Percentiles rank a stretch among this genome's conserved stretches.
Conservation (phyloP, 495 filamentous ascomycete genomes). For the Aspergillus steynii region DNA sequence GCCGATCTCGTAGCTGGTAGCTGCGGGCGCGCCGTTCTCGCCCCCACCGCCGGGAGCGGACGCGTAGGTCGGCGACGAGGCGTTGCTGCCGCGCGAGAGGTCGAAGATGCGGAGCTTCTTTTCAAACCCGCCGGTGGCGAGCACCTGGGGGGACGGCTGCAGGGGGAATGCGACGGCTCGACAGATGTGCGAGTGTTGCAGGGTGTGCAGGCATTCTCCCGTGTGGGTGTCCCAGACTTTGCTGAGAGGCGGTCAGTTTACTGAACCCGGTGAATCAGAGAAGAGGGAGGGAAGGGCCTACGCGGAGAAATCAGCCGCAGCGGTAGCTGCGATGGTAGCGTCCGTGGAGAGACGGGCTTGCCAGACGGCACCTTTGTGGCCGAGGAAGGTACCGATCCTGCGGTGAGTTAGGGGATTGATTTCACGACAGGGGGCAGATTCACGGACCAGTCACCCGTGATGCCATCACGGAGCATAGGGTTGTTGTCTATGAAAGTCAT, state of each 20-base stretch:
- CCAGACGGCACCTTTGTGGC: slow-evolving; percentile 98
- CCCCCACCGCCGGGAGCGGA: slow-evolving; percentile 23
- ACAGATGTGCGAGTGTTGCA: slow-evolving; percentile 92
- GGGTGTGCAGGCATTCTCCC: slow-evolving; percentile 83
- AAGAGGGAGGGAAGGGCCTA: slow-evolving; percentile 41
- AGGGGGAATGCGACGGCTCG: slow-evolving; percentile 87
- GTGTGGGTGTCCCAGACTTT: slow-evolving; percentile 97
- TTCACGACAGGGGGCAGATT: neutral
- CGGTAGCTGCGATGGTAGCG: slow-evolving; percentile 84
- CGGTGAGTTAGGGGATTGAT: slow-evolving; percentile 3
- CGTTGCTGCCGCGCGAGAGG: slow-evolving; percentile 55
- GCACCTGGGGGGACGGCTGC: slow-evolving; percentile 68
- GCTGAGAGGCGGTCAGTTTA: slow-evolving; percentile 39
- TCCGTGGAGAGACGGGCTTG: slow-evolving; percentile 88
- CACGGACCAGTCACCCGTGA: slow-evolving; percentile 87
- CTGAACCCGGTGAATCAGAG: neutral
- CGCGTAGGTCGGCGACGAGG: slow-evolving; percentile 40
- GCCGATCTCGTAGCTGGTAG: slow-evolving; percentile 79
- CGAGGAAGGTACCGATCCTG: slow-evolving; percentile 96
- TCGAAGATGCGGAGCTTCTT: slow-evolving; percentile 97
- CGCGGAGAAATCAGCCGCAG: slow-evolving; percentile 95
- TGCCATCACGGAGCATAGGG: slow-evolving; percentile 95
- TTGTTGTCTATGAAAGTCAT: slow-evolving; percentile 69
- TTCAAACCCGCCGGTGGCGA: slow-evolving; percentile 92
- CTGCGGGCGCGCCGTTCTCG: slow-evolving; percentile 41